These are phyloP conservation scores for Boechera divaricarpa DNA, from an alignment of 345 rosid species.

Conservation along the genomic window DNA sequence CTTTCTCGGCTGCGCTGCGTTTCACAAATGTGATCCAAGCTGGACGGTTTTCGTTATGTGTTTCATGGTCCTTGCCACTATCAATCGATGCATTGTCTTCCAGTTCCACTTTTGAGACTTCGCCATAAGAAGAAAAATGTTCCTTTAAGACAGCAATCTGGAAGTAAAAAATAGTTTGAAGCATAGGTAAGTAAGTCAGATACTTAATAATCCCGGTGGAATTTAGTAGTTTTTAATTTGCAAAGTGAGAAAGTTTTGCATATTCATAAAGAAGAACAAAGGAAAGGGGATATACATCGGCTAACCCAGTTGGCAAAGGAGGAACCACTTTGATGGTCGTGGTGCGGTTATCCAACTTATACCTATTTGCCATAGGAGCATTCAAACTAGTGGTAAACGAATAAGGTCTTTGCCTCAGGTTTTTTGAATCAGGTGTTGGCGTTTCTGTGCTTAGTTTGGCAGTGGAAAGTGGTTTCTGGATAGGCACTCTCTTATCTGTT, in stretches of 20 bases:
- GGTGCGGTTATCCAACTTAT: constrained; percentile 87
- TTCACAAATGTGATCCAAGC: constrained; percentile 62
- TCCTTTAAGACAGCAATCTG: constrained; percentile 75
- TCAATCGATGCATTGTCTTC: constrained; percentile 58
- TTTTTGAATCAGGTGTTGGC: constrained; percentile 49
- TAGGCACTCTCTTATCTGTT: constrained; percentile 50
- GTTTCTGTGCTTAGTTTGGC: constrained; percentile 48
- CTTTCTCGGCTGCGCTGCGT: constrained; percentile 80
- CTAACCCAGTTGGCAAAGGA: constrained; percentile 81
- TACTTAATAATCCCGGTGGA: neutral
- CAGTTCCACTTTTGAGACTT: constrained; percentile 68
- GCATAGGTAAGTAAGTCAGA: neutral
- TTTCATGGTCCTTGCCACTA: constrained; percentile 46
- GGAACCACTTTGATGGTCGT: constrained; percentile 70
- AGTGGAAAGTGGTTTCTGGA: constrained; percentile 49
- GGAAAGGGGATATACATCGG: constrained; percentile 64
- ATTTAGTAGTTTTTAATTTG: neutral
- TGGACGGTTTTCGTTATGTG: constrained; percentile 48
- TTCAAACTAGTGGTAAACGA: constrained; percentile 46
- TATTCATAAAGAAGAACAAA: constrained; percentile 18
- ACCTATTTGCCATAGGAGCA: constrained; percentile 57
- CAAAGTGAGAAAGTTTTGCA: constrained; percentile 6
- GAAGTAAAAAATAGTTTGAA: constrained; percentile 34
- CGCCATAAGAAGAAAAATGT: constrained; percentile 77
- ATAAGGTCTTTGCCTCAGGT: constrained; percentile 53